Base-by-base conservation (phyloP, 192 early-diverging fungal species). In the Backusella sp. region DNA sequence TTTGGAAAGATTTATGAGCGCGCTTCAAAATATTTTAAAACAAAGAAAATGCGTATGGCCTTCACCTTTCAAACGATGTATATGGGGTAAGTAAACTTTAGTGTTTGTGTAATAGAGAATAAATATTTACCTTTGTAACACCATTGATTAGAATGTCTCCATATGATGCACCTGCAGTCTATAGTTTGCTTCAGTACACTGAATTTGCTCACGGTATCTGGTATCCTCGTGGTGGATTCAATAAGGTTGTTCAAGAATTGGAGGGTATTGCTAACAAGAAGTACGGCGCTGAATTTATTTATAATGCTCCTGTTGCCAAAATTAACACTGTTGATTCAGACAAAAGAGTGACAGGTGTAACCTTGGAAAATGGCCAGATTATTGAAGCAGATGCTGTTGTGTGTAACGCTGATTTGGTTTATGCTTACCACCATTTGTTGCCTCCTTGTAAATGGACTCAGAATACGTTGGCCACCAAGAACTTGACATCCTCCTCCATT, bases 11-110 rank as follows among this genome's bases (percentile, higher is more conserved):
- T 87, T 11, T 89, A 85, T 71, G 46, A 68, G 21, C 73, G 87
- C 35, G 84, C 79, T 6, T 59, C 76, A 35, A 79, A 73, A 11
- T 87, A 80, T 66, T 89, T 89, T 73, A 70, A 75, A 59, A 81
- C 74, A n/a, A 85, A 87, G 66, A 85, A 89, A 76, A 79, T 89
- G 69, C 59, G 84, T 30, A 84, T 85, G 81, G 87, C 87, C 1
- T 87, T 90, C 73, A 88, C 88, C 9, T 89, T 90, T 66, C 88
- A 90, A 72, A 82, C 81, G 71, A 90, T 90, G 88, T 90, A 90
- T 73, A 89, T 90, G 88, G 88, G 88, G 82, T 83, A 77, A 75
- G 76, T 35, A 44, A 23, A 19, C n/a, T 44, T 34, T 19, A 11
- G 3, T 65, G 5, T 35, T 5, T 66, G 12, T 44, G 14, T 73